phyloP scores from a whole-genome alignment of 2,329 filamentous ascomycete species.

The Teratosphaeriaceae sp. region DNA sequence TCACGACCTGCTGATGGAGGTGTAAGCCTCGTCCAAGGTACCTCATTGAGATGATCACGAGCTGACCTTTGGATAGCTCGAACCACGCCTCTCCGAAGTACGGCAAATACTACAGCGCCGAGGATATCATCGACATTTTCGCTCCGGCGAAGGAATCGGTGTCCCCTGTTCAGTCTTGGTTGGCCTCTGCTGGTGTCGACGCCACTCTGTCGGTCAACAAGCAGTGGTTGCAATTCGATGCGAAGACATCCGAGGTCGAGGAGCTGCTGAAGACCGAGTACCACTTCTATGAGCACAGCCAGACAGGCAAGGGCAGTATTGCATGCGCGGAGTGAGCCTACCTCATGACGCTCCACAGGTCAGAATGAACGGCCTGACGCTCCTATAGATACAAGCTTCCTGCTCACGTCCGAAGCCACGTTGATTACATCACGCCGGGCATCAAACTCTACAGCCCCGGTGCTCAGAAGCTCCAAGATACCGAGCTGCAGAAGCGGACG shows the following conservation, averaged over 20 bases:
- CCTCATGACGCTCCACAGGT: not conserved
- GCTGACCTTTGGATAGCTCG: slow-evolving; percentile 10
- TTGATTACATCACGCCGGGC: slow-evolving; percentile 53
- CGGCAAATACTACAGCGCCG: slow-evolving; percentile 36
- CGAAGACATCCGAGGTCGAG: slow-evolving; percentile 34
- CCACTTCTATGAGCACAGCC: slow-evolving; percentile 53
- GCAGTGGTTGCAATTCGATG: slow-evolving; percentile 41
- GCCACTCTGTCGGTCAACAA: slow-evolving; percentile 25
- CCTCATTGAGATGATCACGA: not conserved
- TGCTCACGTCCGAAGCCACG: slow-evolving; percentile 39
- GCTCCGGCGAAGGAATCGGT: slow-evolving; percentile 31
- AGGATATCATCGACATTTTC: slow-evolving; percentile 35
- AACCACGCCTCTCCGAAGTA: slow-evolving; percentile 34
- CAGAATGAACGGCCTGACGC: not conserved
- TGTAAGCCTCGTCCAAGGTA: slow-evolving; percentile 8
- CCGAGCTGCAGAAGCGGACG: slow-evolving; percentile 15
- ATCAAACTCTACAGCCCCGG: slow-evolving; percentile 38
- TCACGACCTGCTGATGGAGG: slow-evolving; percentile 23
- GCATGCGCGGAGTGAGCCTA: slow-evolving; percentile 31
- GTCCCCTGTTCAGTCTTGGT: slow-evolving; percentile 34
- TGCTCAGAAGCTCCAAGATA: slow-evolving; percentile 7
- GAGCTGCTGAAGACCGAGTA: slow-evolving; percentile 43
- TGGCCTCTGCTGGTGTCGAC: slow-evolving; percentile 28
- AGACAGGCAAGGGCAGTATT: slow-evolving; percentile 38
- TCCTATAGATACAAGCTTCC: slow-evolving; percentile 44